Conservation (phyloP, 176 grass and related monocot genomes). For the Cymbopogon citratus region DNA sequence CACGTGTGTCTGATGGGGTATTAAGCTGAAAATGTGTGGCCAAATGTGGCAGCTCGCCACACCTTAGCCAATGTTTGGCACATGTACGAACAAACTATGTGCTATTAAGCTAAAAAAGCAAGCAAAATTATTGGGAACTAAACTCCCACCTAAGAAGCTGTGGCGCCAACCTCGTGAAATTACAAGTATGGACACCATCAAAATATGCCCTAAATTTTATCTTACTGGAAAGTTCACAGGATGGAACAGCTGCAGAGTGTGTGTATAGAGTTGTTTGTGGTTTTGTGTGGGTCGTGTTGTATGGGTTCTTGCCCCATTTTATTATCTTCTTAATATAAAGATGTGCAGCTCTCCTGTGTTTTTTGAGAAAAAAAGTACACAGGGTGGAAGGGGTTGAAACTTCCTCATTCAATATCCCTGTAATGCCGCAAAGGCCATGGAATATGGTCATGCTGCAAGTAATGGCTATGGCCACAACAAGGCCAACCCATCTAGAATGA, state of each 20-base stretch:
- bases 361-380: background rate
- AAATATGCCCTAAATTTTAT: background rate
- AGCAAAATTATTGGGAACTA: background rate
- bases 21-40: background rate
- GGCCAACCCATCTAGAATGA: background rate
- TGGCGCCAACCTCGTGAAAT: background rate
- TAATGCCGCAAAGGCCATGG: background rate
- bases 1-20: background rate
- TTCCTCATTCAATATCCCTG: too few species aligned
- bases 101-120: background rate
- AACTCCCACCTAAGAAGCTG: background rate
- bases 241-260: too few species aligned
- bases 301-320: too few species aligned
- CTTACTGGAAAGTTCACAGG: background rate
- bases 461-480: background rate
- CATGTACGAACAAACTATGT: background rate
- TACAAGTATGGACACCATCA: background rate
- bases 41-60: background rate
- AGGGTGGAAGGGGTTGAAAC: too few species aligned
- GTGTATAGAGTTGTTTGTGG: too few species aligned
- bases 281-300: too few species aligned
- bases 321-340: too few species aligned
- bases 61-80: background rate
- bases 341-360: too few species aligned
- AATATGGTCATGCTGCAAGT: background rate